Base-by-base conservation (phyloP, 1,139 yeast species). In the Kodamaea plutei region DNA sequence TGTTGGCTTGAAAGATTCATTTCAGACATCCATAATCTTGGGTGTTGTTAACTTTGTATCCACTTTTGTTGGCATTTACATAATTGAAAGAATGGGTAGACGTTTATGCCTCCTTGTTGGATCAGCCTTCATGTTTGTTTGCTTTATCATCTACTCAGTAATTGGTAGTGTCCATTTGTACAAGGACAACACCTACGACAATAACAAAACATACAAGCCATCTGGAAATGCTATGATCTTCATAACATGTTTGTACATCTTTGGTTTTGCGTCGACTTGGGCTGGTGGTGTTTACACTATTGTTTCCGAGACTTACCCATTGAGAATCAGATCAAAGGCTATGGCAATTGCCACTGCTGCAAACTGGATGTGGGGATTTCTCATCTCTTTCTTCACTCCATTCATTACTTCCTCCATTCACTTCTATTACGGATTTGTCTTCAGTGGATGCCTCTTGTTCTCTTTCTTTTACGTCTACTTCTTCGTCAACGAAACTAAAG, bases 261-360 rank as follows among this genome's bases (percentile, higher is more conserved):
- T 83, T 73, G 79, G 76, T 65, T 87, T 85, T 54, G 91, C 95
- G 20, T 71, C 83, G 23, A 79, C 94, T 7, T 85, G 95, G 94
- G 95, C 91, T 42, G 91, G 94, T 48, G 76, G 81, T 52, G 80
- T 80, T 28, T 87, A 77, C 74, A 82, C 84, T 36, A 79, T 84
- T 47, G 74, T 81, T 34, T 80, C 93, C 27, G 95, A 85, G 59
- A 65, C 84, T 23, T 85, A 76, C 61, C 89, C 95, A 35, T 67
- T 84, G 44, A 77, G 89, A 50, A 79, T 84, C 44, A 75, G 93
- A 62, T 76, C 91, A 21, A 80, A 83, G 64, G 85, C 87, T 40
- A 82, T 84, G 68, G 79, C 91, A 25, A 63, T 84, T 34, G 80
- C 91, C 34, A 69, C 76, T 22, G 84, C 84, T 22, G 75, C 84